A percentile compares a stretch with the other conserved stretches of the same genome.
These are phyloP conservation scores for Huntiella abstrusa DNA, from an alignment of 2,329 filamentous ascomycete genomes.

Conservation along the genomic window DNA sequence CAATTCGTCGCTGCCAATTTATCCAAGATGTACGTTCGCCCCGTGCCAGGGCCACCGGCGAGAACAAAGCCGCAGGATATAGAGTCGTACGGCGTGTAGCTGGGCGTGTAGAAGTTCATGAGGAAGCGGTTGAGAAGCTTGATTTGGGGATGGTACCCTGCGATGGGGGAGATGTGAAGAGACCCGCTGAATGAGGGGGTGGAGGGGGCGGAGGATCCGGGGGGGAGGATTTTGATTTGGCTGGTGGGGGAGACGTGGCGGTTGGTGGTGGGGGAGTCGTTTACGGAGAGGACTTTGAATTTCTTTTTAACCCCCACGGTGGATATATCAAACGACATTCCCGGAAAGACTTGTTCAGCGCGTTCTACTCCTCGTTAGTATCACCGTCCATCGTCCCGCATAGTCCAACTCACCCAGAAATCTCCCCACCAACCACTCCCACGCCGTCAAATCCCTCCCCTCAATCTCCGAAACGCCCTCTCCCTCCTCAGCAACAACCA, in stretches of 20 bases:
- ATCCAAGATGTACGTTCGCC: constrained; percentile 59
- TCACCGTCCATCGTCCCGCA: too few species aligned
- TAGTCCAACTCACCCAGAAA: constrained; percentile 20
- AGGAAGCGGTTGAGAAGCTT: constrained; percentile 49
- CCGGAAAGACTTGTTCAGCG: constrained; percentile 50
- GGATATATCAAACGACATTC: constrained; percentile 43
- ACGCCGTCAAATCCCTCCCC: constrained; percentile 16
- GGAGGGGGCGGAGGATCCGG: constrained; percentile 14
- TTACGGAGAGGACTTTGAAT: constrained; percentile 6
- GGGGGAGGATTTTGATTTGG: constrained; percentile 20
- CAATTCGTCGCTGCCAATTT: constrained; percentile 49
- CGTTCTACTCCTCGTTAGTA: constrained; percentile 23
- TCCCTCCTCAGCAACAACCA: constrained; percentile 41
- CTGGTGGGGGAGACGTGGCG: constrained; percentile 21
- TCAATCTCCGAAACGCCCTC: constrained; percentile 14
- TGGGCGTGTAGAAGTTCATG: constrained; percentile 28
- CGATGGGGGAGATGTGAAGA: constrained; percentile 29
- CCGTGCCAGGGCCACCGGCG: constrained; percentile 67
- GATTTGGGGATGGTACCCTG: constrained; percentile 48
- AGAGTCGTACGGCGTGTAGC: constrained; percentile 16
- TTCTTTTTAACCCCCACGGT: constrained; percentile 24
- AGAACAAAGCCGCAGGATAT: constrained; percentile 46
- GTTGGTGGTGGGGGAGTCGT: constrained; percentile 4
- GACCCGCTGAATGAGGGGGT: constrained; percentile 10
- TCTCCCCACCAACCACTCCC: constrained; percentile 21